Percentiles rank a stretch among this genome's conserved stretches.
phyloP scores from a whole-genome alignment of 768 basidiomycete genomes.

The Ramaria sp. region DNA sequence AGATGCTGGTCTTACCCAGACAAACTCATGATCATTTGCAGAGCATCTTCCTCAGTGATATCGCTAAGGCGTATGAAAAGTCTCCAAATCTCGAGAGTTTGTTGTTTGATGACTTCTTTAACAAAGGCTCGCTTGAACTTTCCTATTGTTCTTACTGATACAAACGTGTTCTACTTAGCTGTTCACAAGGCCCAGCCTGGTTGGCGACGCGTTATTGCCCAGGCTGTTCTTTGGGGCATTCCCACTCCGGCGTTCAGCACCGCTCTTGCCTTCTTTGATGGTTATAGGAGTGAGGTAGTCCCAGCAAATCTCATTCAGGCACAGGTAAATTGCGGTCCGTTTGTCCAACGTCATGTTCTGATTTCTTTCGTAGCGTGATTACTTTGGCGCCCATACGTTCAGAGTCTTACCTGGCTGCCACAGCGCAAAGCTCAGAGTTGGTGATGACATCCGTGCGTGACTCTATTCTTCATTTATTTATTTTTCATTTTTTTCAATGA shows the following conservation, averaged over 20 bases:
- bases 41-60: conserved; percentile 93
- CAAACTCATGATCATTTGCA: conserved; percentile 13
- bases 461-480: background rate
- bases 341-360: background rate
- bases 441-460: conserved; percentile 79
- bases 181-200: conserved; percentile 93
- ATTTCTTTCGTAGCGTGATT: conserved; percentile 62
- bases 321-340: conserved; percentile 41
- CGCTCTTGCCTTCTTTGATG: conserved; percentile 97
- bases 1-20: background rate
- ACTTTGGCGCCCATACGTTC: conserved; percentile 99
- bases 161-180: conserved; percentile 31
- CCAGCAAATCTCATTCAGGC: conserved; percentile 93
- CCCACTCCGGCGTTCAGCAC: conserved; percentile 97
- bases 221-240: conserved; percentile 95
- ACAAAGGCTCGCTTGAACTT: conserved; percentile 48
- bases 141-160: conserved; percentile 4
- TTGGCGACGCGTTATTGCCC: conserved; percentile 95
- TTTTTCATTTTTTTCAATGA: background rate
- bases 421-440: conserved; percentile 67
- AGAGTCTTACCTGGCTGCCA: conserved; percentile 86
- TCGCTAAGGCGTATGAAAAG: conserved; percentile 84
- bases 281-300: conserved; percentile 90
- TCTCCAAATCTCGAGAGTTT: conserved; percentile 78
- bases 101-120: conserved; percentile 96